Evolutionary conservation across 345 rosid species (phyloP).

Genomic region (Noccaea bulbosa): DNA sequence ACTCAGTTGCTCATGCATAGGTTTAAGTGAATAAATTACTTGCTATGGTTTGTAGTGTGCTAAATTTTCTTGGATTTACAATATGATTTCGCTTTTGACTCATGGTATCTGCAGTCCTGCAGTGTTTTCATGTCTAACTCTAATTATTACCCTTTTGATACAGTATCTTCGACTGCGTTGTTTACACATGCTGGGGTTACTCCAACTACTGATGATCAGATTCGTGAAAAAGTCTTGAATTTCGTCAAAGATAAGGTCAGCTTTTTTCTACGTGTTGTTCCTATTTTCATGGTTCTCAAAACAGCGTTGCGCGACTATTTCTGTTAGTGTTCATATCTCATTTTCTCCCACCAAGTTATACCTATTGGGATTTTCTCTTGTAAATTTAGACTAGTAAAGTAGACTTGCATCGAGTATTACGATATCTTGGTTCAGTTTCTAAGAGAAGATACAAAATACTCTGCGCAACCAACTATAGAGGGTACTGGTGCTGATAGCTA

Average conservation of each 20-base stretch:
- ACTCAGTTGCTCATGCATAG: not conserved
- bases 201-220: conserved; percentile 69
- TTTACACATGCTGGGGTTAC: conserved; percentile 78
- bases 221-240: conserved; percentile 81
- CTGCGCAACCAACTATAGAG: conserved; percentile 3
- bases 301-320: not conserved
- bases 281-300: not conserved
- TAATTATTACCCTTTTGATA: conserved; percentile 35
- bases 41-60: not conserved
- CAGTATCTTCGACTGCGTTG: conserved; percentile 85
- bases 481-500: not conserved
- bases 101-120: not conserved
- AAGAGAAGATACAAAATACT: not conserved
- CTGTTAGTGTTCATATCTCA: conserved; percentile 3
- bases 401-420: not conserved
- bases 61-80: not conserved
- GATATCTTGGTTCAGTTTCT: not conserved
- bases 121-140: not conserved
- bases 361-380: not conserved
- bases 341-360: not conserved
- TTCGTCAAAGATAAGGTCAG: conserved; percentile 92
- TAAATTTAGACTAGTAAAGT: not conserved
- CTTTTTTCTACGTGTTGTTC: not conserved
- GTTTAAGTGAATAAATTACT: conserved; percentile 1
- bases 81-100: conserved; percentile 1